phyloP scores from a whole-genome alignment of 2,329 filamentous ascomycete genomes.

The Arachnomyces sp. region DNA sequence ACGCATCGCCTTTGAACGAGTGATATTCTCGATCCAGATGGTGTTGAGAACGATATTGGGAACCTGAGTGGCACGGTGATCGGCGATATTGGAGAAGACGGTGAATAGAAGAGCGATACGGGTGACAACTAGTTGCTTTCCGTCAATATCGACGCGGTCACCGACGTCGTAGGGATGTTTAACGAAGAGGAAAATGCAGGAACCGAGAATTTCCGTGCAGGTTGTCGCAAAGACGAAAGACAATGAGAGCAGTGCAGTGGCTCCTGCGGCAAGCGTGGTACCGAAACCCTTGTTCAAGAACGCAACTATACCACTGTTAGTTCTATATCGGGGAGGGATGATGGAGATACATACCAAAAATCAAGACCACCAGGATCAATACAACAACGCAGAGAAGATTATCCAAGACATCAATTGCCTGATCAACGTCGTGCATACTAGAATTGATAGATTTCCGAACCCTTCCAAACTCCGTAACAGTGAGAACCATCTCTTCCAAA shows the following conservation, averaged over 20 bases:
- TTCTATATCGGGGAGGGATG: conserved; percentile 11
- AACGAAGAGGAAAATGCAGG: conserved; percentile 96
- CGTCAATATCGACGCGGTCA: conserved; percentile 75
- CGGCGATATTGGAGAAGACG: conserved; percentile 76
- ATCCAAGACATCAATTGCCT: conserved; percentile 86
- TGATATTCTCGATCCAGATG: conserved; percentile 91
- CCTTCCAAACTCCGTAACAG: conserved; percentile 72
- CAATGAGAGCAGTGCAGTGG: conserved; percentile 85
- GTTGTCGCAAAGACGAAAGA: conserved; percentile 94
- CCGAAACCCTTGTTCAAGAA: conserved; percentile 84
- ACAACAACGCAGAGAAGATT: conserved; percentile 75
- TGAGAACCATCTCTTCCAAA: conserved; percentile 88
- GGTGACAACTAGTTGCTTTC: conserved; percentile 69
- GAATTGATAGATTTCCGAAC: conserved; percentile 81
- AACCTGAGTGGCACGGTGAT: conserved; percentile 69
- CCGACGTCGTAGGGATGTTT: conserved; percentile 97
- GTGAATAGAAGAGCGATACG: conserved; percentile 91
- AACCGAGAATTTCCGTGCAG: conserved; percentile 90
- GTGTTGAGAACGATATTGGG: conserved; percentile 89
- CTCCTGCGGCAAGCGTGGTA: conserved; percentile 77
- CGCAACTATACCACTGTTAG: conserved; percentile 48
- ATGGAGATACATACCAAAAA: conserved; percentile 56
- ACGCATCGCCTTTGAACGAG: conserved; percentile 83
- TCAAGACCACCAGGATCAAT: conserved; percentile 69
- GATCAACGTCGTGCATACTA: conserved; percentile 95